phyloP scores from a whole-genome alignment of 2,329 filamentous ascomycete species.

The Colletotrichum sublineola region DNA sequence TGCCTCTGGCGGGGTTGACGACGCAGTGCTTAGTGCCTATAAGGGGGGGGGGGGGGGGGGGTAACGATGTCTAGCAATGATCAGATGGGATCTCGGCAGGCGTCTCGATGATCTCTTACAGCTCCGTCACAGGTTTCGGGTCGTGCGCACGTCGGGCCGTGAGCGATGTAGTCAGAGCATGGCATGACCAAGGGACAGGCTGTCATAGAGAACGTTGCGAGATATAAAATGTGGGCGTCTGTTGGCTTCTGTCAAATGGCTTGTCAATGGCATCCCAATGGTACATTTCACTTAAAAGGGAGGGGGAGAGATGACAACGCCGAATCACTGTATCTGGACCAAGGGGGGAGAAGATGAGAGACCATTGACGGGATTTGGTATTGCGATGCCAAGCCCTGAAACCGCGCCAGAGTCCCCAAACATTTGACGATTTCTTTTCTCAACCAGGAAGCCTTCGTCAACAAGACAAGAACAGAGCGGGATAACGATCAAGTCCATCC shows the following conservation, averaged over 20 bases:
- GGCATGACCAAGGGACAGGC: not conserved
- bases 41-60: no score
- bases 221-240: not conserved
- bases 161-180: not conserved
- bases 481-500: slow-evolving; percentile 92
- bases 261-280: not conserved
- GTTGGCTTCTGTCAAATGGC: not conserved
- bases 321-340: not conserved
- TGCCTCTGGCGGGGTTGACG: not conserved
- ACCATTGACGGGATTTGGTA: slow-evolving; percentile 32
- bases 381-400: slow-evolving; percentile 30
- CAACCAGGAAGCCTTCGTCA: slow-evolving; percentile 22
- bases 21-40: not conserved
- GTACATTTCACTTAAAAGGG: not conserved
- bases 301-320: not conserved
- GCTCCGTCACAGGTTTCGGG: not conserved
- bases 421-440: slow-evolving; percentile 23
- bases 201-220: not conserved
- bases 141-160: not conserved
- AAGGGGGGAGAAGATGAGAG: slow-evolving; percentile 21
- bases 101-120: not conserved
- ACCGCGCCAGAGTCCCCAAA: slow-evolving; percentile 15
- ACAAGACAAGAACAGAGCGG: slow-evolving; percentile 57
- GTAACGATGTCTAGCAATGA: not conserved
- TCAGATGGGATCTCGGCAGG: not conserved